These are phyloP conservation scores for Trifolium fragiferum DNA, from an alignment of 306 rosid species.

Conservation along the genomic window DNA sequence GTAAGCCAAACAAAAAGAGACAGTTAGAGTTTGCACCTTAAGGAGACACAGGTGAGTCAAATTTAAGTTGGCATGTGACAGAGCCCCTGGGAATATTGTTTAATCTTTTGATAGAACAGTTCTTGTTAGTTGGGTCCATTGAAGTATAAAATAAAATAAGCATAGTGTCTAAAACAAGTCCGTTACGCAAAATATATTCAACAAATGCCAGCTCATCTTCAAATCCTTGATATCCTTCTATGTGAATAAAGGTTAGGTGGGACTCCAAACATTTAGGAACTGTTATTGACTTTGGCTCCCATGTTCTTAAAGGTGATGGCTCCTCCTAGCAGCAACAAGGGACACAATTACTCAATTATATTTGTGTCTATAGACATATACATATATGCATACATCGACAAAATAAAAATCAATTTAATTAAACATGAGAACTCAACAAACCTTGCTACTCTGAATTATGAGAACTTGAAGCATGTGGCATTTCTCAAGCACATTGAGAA, in stretches of 20 bases:
- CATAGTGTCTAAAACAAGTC: not conserved
- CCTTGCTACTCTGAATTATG: not conserved
- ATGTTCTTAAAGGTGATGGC: not conserved
- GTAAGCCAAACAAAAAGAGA: too few relatives aligned
- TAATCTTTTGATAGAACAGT: not conserved
- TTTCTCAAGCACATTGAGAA: slow-evolving; percentile 1
- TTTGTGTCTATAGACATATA: not conserved
- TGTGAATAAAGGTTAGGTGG: not conserved
- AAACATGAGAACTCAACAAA: not conserved
- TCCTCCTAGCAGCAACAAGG: not conserved
- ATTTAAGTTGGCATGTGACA: not conserved
- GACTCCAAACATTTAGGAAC: slow-evolving; percentile 11
- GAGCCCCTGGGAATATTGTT: not conserved
- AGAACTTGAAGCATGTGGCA: slow-evolving; percentile 16
- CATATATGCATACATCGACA: not conserved
- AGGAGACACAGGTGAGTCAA: not conserved
- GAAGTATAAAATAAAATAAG: not conserved
- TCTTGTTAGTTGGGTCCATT: not conserved
- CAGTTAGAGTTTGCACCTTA: not conserved
- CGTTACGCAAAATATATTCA: not conserved
- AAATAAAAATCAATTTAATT: not conserved
- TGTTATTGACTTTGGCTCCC: not conserved
- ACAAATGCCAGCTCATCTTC: slow-evolving; percentile 16
- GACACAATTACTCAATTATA: too few relatives aligned
- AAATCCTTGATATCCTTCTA: not conserved